phyloP scores from a whole-genome alignment of 2,329 filamentous ascomycete genomes.

The Penicillium rolfsii region DNA sequence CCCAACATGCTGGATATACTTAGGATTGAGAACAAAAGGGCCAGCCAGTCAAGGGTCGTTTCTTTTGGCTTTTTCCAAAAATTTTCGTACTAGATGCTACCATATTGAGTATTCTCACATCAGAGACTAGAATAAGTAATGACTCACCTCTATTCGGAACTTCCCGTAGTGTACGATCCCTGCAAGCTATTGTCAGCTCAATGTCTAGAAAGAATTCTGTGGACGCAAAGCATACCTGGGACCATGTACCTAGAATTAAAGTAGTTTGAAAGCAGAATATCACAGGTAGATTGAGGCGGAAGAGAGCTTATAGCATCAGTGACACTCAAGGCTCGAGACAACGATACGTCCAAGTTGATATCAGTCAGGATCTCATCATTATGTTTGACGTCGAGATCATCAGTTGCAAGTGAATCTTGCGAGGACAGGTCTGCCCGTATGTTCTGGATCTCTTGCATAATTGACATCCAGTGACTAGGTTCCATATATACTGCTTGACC shows the following conservation, averaged over 20 bases:
- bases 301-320: constrained; percentile 10
- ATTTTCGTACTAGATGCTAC: not conserved
- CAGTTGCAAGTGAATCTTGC: not conserved
- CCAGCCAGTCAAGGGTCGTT: not conserved
- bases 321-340: not conserved
- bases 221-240: constrained; percentile 8
- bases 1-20: not conserved
- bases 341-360: constrained; percentile 2
- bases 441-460: constrained; percentile 18
- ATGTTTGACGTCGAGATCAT: not conserved
- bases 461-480: constrained; percentile 20
- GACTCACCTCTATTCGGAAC: constrained; percentile 16
- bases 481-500: constrained; percentile 11
- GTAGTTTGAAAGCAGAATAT: constrained; percentile 17
- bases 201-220: not conserved
- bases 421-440: constrained; percentile 12
- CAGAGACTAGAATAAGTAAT: not conserved
- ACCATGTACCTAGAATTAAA: constrained; percentile 21
- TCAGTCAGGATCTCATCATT: not conserved
- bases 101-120: not conserved
- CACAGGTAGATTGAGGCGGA: constrained; percentile 12
- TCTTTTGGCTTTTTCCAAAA: not conserved
- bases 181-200: not conserved
- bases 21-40: not conserved
- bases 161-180: constrained; percentile 21